Evolutionary conservation across 2,329 filamentous ascomycete species (phyloP).

Genomic region (Scopulariopsis brevicaulis): DNA sequence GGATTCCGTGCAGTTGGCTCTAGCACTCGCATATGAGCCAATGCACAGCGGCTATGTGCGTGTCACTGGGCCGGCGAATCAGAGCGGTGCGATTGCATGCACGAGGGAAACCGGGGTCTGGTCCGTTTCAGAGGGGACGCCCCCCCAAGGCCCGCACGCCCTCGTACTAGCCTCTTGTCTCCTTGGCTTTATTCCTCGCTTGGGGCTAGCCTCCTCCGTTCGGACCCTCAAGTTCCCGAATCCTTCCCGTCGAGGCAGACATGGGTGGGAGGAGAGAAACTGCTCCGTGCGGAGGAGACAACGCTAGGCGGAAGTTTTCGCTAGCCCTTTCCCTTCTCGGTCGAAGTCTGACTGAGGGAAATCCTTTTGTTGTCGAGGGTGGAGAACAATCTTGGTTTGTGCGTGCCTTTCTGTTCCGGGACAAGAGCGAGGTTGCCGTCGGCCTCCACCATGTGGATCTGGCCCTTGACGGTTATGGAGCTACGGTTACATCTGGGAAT

Average conservation of each 20-base stretch:
- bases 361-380: neutral
- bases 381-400: neutral
- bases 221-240: neutral
- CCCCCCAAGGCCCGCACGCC: neutral
- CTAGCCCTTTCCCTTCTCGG: neutral
- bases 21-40: slow-evolving; percentile 5
- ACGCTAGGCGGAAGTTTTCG: neutral
- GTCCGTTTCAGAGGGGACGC: slow-evolving; percentile 3
- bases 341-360: neutral
- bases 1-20: slow-evolving; percentile 1
- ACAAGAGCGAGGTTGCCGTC: neutral
- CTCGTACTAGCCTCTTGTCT: neutral
- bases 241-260: neutral
- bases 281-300: neutral
- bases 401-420: neutral
- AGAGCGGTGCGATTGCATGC: neutral
- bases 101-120: slow-evolving; percentile 1
- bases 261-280: neutral
- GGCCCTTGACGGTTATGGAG: neutral
- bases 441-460: neutral
- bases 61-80: neutral
- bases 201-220: neutral
- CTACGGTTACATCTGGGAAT: neutral
- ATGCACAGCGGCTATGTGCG: slow-evolving; percentile 6
- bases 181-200: neutral